Conservation (phyloP, 441 rosid genomes). For the Syzygium syzygioides region DNA sequence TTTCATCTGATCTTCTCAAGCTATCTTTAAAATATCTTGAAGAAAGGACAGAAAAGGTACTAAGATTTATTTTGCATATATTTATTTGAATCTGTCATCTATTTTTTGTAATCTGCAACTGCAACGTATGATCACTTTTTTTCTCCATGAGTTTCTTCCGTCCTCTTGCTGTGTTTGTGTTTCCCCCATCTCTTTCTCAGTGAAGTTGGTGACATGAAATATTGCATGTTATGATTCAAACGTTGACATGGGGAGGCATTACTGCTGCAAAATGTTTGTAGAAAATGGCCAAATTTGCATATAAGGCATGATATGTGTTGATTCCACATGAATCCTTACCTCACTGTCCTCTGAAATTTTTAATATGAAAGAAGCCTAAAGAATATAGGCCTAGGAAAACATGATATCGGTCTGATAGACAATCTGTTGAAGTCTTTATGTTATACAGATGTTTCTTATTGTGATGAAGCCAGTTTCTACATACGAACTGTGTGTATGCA, state of each 20-base stretch:
- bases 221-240: neutral
- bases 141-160: neutral
- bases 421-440: neutral
- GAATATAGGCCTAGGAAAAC: neutral
- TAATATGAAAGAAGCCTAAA: neutral
- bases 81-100: slow-evolving; percentile 2
- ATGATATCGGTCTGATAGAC: neutral
- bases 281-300: neutral
- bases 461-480: neutral
- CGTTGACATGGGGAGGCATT: neutral
- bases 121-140: neutral
- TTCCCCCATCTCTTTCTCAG: neutral
- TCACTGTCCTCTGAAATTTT: neutral
- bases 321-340: neutral
- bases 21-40: slow-evolving; percentile 56
- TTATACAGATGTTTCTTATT: neutral
- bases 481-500: neutral
- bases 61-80: neutral
- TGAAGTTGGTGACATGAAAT: neutral
- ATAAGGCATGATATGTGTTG: neutral
- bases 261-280: neutral
- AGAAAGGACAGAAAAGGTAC: slow-evolving; percentile 71
- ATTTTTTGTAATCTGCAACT: neutral
- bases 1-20: slow-evolving; percentile 61
- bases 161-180: neutral